Base-by-base conservation (phyloP, 2,329 filamentous ascomycete species). In the Rosellinia necatrix region DNA sequence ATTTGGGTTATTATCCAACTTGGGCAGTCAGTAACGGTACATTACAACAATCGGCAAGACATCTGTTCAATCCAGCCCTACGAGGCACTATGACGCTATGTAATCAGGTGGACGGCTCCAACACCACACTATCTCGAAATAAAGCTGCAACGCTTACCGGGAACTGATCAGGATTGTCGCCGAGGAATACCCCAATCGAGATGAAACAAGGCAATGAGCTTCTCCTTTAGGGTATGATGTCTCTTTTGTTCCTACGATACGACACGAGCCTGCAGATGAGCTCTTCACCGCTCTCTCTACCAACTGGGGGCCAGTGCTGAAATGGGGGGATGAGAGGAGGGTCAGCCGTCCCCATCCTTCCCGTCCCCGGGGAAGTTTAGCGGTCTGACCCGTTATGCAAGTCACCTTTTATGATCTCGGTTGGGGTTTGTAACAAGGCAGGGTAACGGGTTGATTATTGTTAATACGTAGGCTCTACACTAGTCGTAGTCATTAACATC, bases 241-340 rank as follows among this genome's bases (percentile, higher is more conserved):
- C 27, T 46, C 49, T 57, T 54, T 49, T 42, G 43, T 27, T 46
- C 53, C 53, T 50, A 47, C 32, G 46, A 57, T 41, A 49, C 53
- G 15, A 49, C 46, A 25, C 27, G 10, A 38, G 50, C 41, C 51
- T 58, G 51, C 56, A 55, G 32, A 30, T 17, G 22, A n/a, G 35
- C 30, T 46, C 49, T 58, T 57, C 53, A 57, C 57, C 57, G 57
- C 57, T 53, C 30, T 40, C 43, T 49, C 25, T n/a, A n/a, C 37
- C 40, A 9, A 30, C 27, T 35, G 7, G 17, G 13, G 29, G 27
- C 15, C 13, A 54, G 40, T 12, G 42, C 15, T 47, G n/a, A 32
- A 17, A 34, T 49, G 27, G 29, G 34, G 25, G 22, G 19, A 30
- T 10, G 24, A 34, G 32, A 40, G 32, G 24, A 30, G 24, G 40